phyloP scores from a whole-genome alignment of 192 early-diverging fungal species.

The Coemansia sp. region DNA sequence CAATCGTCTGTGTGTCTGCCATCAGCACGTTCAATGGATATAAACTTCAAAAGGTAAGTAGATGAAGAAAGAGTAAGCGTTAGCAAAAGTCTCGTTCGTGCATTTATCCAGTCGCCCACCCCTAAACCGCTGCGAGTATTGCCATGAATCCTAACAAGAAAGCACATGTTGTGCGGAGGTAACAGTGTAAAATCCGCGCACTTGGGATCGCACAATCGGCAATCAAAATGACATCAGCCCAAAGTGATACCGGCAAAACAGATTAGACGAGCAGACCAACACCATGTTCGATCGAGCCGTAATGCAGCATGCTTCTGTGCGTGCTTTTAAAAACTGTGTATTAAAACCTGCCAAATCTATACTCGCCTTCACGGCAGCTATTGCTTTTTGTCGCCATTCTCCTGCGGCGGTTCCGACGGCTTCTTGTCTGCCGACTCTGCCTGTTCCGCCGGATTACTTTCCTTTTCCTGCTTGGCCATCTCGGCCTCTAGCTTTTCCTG shows the following conservation, averaged over 20 bases:
- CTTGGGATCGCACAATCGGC: no score
- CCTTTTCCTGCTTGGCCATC: slow-evolving; percentile 16
- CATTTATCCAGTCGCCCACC: not conserved
- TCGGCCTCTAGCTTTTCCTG: slow-evolving; percentile 50
- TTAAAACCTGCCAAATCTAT: not conserved
- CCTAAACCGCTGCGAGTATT: not conserved
- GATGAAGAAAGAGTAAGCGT: not conserved
- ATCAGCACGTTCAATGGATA: slow-evolving; percentile 1
- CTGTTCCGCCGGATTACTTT: slow-evolving; percentile 39
- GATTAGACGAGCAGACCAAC: not conserved
- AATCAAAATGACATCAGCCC: no score
- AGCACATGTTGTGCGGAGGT: no score
- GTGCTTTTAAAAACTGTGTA: not conserved
- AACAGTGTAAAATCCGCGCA: no score
- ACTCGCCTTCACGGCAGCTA: not conserved
- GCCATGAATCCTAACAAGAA: no score
- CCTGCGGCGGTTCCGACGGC: not conserved
- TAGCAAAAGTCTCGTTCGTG: not conserved
- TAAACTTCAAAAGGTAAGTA: not conserved
- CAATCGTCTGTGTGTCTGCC: slow-evolving; percentile 25
- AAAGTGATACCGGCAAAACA: not conserved
- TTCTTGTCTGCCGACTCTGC: not conserved
- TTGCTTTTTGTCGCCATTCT: not conserved
- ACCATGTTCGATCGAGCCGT: not conserved
- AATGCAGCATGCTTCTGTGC: not conserved